These are phyloP conservation scores for Castanopsis chinensis DNA, from an alignment of 306 rosid genomes.

Conservation along the genomic window DNA sequence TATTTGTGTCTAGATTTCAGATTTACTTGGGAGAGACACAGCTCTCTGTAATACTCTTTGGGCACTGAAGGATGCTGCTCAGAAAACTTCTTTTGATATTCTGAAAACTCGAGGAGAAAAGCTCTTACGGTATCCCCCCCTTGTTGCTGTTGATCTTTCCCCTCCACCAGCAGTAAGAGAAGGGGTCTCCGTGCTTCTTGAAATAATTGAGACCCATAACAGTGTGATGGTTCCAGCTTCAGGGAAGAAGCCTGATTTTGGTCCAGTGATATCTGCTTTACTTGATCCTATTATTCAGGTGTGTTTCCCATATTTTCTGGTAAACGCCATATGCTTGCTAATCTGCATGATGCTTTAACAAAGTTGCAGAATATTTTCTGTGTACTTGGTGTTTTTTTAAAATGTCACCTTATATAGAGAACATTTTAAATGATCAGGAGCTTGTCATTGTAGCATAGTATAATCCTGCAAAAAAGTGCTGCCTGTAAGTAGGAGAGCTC, in stretches of 20 bases:
- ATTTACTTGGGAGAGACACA: constrained; percentile 90
- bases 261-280: constrained; percentile 82
- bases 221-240: constrained; percentile 88
- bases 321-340: neutral
- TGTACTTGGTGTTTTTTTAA: neutral
- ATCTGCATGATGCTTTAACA: neutral
- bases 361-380: neutral
- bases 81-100: constrained; percentile 90
- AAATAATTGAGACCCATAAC: constrained; percentile 77
- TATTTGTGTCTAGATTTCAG: constrained; percentile 64
- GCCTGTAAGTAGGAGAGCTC: neutral
- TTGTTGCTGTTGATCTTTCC: constrained; percentile 92
- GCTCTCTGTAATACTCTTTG: constrained; percentile 82
- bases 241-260: constrained; percentile 72
- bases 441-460: neutral
- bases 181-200: constrained; percentile 89
- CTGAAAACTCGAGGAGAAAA: constrained; percentile 86
- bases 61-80: constrained; percentile 87
- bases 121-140: constrained; percentile 90
- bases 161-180: constrained; percentile 98
- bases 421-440: neutral
- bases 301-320: constrained; percentile 1
- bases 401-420: neutral
- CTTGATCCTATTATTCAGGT: constrained; percentile 97
- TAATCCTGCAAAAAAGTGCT: neutral